phyloP scores from a whole-genome alignment of 23 red algal species.

The Gracilaria domingensis region DNA sequence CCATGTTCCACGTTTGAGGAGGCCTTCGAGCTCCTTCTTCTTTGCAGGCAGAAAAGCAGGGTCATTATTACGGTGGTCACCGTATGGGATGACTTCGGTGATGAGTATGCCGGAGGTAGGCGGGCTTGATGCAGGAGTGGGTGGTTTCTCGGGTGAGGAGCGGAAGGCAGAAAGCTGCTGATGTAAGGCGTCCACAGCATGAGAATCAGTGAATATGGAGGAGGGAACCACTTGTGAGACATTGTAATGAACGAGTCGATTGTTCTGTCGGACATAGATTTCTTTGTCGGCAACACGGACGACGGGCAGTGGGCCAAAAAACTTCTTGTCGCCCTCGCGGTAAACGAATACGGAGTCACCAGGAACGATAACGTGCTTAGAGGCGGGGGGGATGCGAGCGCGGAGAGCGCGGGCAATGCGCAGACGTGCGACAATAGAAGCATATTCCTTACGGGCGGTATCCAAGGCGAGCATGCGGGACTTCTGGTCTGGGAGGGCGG shows the following conservation, averaged over 20 bases:
- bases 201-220: constrained; percentile 25
- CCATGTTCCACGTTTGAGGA: neutral
- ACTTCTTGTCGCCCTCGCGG: constrained; percentile 30
- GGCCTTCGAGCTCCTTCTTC: neutral
- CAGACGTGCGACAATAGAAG: constrained; percentile 5
- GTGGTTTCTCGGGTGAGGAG: too few species aligned
- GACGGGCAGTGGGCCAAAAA: neutral
- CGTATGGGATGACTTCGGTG: too few species aligned
- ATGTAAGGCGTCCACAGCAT: neutral
- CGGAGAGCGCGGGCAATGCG: constrained; percentile 8
- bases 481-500: neutral
- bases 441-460: constrained; percentile 1
- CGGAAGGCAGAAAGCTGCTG: too few species aligned
- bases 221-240: constrained; percentile 22
- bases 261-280: constrained; percentile 24
- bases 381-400: neutral
- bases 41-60: neutral
- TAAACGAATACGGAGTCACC: neutral
- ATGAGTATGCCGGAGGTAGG: too few species aligned
- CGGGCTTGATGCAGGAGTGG: too few species aligned
- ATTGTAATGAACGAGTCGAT: constrained; percentile 16
- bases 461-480: neutral
- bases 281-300: constrained; percentile 7
- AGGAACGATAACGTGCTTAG: constrained; percentile 10
- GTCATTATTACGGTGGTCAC: too few species aligned